Base-by-base conservation (phyloP, 1,284 basidiomycete genomes). In the Apiotrichum gracile region DNA sequence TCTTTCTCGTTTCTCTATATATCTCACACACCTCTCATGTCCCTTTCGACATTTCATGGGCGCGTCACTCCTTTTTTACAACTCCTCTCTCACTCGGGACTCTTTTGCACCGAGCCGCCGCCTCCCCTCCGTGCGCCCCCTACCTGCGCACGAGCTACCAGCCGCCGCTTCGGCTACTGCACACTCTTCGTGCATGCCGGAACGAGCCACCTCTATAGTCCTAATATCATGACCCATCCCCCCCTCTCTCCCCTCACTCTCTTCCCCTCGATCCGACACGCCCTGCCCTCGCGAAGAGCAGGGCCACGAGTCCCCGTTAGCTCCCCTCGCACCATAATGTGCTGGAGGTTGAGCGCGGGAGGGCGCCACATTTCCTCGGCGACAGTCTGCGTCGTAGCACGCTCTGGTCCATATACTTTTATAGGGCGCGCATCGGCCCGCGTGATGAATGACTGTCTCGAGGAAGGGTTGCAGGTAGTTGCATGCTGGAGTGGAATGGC, bases 291-390 rank as follows among this genome's bases (percentile, higher is more conserved):
- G 48, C 57, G 51, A 60, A 54, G 52, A 42, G 46, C 54, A 51
- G 54, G 49, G 50, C 57, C 50, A 49, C 55, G 38, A 50, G 51
- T 67, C 66, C 64, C 61, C 63, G 62, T 66, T 50, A 60, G 62
- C 61, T 57, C 65, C 61, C 50, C 62, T 60, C 49, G 52, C 44
- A 37, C 49, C 31, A 4, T 53, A 21, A 44, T 49, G 47, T 29
- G 42, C 38, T 41, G 47, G 55, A 60, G 64, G 57, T 65, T 66
- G 66, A 61, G 63, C 63, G 63, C 65, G 64, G 63, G 65, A 70
- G 68, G 68, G 68, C 68, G 63, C 62, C 68, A 53, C 6, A 39
- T 24, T 37, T 25, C 17, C 22, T 17, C 31, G n/a, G 41, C 29
- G 27, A 43, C 41, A 26, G 41, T 21, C 26, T 29, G 26, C 40